Conservation (phyloP, 2,329 filamentous ascomycete genomes). For the Cadophora sp. region DNA sequence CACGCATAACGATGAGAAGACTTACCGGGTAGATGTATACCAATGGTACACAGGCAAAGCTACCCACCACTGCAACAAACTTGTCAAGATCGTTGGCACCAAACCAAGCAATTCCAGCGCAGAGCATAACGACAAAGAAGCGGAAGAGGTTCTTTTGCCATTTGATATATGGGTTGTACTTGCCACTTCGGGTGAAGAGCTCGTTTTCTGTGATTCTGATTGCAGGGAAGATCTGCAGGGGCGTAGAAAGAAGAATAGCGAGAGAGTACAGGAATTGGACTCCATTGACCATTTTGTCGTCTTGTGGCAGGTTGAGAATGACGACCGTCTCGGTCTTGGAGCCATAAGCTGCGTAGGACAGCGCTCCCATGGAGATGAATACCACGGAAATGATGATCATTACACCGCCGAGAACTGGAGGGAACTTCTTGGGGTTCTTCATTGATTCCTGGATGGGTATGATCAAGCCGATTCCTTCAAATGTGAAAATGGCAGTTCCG, state of each 20-base stretch:
- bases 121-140: constrained; percentile 89
- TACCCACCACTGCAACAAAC: constrained; percentile 94
- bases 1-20: not conserved
- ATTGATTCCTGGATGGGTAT: constrained; percentile 99
- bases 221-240: constrained; percentile 95
- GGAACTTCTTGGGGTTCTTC: constrained; percentile 89
- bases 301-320: constrained; percentile 93
- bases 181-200: constrained; percentile 90
- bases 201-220: constrained; percentile 97
- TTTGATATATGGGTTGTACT: constrained; percentile 98
- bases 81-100: constrained; percentile 95
- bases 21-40: constrained; percentile 98
- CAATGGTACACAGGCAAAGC: constrained; percentile 95
- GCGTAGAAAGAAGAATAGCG: constrained; percentile 94
- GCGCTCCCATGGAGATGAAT: constrained; percentile 88
- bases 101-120: constrained; percentile 87
- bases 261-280: constrained; percentile 98
- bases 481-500: constrained; percentile 98
- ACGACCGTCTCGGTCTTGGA: constrained; percentile 96
- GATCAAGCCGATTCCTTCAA: constrained; percentile 96
- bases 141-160: constrained; percentile 99
- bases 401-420: constrained; percentile 82
- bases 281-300: constrained; percentile 91
- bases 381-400: constrained; percentile 95
- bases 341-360: constrained; percentile 96